These are phyloP conservation scores for Rhododendron henanense DNA, from an alignment of 148 eudicot genomes.

Conservation along the genomic window DNA sequence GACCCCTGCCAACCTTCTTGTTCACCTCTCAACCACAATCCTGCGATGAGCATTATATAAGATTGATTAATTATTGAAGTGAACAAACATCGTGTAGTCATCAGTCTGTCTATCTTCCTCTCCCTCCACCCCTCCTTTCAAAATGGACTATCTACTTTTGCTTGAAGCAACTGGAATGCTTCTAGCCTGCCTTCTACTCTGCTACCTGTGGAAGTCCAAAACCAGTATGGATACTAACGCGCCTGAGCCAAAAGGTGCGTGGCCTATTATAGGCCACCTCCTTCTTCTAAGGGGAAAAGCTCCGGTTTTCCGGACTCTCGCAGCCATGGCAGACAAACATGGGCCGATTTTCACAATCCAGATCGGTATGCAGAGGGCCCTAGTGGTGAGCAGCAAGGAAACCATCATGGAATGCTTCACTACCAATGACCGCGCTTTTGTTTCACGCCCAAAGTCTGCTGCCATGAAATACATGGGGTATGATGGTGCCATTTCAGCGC, in stretches of 20 bases:
- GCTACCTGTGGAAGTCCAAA: not conserved
- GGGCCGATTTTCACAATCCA: not conserved
- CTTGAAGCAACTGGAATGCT: not conserved
- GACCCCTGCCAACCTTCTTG: too few species aligned
- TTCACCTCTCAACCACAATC: too few species aligned
- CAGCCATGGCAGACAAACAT: not conserved
- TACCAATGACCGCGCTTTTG: not conserved
- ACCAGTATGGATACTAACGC: not conserved
- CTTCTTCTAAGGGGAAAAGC: not conserved
- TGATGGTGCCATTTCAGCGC: not conserved
- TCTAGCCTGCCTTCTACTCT: not conserved
- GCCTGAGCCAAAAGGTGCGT: not conserved
- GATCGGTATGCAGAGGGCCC: not conserved
- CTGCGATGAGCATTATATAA: too few species aligned
- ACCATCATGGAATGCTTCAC: not conserved
- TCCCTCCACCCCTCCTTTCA: not conserved
- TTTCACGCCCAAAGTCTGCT: not conserved
- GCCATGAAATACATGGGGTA: not conserved
- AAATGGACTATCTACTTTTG: not conserved
- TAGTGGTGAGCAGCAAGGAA: slow-evolving; percentile 7
- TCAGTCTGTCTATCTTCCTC: not conserved
- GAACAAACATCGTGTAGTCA: too few species aligned
- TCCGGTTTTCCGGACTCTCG: not conserved
- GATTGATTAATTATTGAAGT: too few species aligned
- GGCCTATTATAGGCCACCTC: not conserved